Base-by-base conservation (phyloP, 306 rosid genomes). In the Medicago ruthenica region DNA sequence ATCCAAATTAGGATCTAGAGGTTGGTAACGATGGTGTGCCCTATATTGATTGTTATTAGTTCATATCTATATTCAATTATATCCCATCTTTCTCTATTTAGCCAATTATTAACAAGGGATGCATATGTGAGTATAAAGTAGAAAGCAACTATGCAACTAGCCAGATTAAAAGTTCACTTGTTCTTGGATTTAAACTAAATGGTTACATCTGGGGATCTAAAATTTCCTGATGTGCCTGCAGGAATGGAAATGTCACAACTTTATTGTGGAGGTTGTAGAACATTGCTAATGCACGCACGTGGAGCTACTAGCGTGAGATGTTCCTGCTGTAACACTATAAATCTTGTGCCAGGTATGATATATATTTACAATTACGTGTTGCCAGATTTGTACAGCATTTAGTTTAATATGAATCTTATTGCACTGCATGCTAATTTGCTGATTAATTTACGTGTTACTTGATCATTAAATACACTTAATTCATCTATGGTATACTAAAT, bases 301-400 rank as follows among this genome's bases (percentile, higher is more conserved):
- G 90, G 97, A 62, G 99, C 97, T 67, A 86, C 99, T 17, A 96
- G 98, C 48, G 99, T 96, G 82, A 88, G 97, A 87, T 96, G 99
- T 86, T 90, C 98, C 55, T 92, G 98, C 79, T 96, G 98, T 83
- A 92, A 92, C 27, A 90, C 93, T 5, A 87, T 92, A 71, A 96
- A 90, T 84, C 96, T 85, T 75, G 93, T 86, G 18, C 88, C 97
- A 79, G 99, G 99, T 96, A 85, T 67, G 53, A 37, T 67, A 45
- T 67, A 45, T 61, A 31, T 78, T 61, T 71, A 20, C 37, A 22
- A 68, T 65, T 67, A 36, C 13, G 20, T 59, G 48, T 60, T 60
- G 9, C 80, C 14, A 58, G 34, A 67, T 67, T 41, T 67, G 53
- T 83, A 74, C 76, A 64, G 18, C 62, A 41, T 74, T 69, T 61